These are phyloP conservation scores for Venturiaceae sp. DNA, from an alignment of 2,329 filamentous ascomycete genomes.

Conservation along the genomic window DNA sequence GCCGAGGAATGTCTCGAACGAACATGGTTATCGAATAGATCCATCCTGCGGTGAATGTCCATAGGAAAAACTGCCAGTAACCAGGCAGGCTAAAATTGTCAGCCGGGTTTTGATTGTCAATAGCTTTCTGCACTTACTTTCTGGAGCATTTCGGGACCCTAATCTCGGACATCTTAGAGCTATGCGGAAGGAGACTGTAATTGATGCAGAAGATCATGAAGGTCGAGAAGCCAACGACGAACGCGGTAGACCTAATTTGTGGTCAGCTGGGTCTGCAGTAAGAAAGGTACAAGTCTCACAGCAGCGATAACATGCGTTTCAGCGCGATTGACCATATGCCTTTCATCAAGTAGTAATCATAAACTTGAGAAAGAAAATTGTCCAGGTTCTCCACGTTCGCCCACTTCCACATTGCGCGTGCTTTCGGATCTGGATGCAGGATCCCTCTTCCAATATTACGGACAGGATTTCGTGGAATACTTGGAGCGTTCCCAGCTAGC, in stretches of 20 bases:
- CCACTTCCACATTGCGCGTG: slow-evolving; percentile 86
- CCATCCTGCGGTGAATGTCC: slow-evolving; percentile 80
- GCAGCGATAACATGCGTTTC: slow-evolving; percentile 58
- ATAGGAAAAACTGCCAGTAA: slow-evolving; percentile 67
- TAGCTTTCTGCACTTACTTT: slow-evolving; percentile 16
- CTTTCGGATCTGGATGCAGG: slow-evolving; percentile 44
- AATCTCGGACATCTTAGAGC: slow-evolving; percentile 51
- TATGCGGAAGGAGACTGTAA: slow-evolving; percentile 60
- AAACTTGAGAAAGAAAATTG: slow-evolving; percentile 76
- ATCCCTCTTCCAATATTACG: neutral
- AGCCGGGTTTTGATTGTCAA: neutral
- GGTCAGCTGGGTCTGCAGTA: slow-evolving; percentile 10
- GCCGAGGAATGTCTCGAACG: slow-evolving; percentile 60
- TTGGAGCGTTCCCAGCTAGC: neutral
- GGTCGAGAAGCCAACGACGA: slow-evolving; percentile 72
- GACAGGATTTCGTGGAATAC: slow-evolving; percentile 6
- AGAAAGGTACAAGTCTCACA: slow-evolving; percentile 40
- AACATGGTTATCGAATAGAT: slow-evolving; percentile 70
- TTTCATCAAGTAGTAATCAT: slow-evolving; percentile 52
- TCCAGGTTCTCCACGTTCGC: slow-evolving; percentile 85
- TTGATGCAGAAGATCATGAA: slow-evolving; percentile 82
- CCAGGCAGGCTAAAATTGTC: slow-evolving; percentile 53
- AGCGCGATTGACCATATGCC: slow-evolving; percentile 80
- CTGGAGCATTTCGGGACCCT: slow-evolving; percentile 65
- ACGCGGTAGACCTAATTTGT: slow-evolving; percentile 63